Evolutionary conservation across 2,329 filamentous ascomycete species (phyloP).

Genomic region (Lecanicillium sp.): DNA sequence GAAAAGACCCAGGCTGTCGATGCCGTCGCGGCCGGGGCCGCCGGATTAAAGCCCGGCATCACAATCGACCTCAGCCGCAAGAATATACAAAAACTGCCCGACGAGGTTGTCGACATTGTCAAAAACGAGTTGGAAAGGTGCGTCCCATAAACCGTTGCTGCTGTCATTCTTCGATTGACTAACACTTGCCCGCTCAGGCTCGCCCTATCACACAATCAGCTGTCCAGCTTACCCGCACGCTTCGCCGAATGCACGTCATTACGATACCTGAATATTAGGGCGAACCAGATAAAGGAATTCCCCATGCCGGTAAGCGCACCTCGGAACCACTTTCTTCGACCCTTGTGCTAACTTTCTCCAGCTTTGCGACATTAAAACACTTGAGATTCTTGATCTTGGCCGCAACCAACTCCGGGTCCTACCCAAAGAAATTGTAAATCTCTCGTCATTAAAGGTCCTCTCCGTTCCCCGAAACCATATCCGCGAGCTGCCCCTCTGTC

Average conservation of each 20-base stretch:
- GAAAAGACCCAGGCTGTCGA: constrained; percentile 57
- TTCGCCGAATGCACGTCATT: constrained; percentile 71
- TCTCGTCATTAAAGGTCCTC: constrained; percentile 82
- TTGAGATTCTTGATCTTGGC: constrained; percentile 90
- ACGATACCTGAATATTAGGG: constrained; percentile 73
- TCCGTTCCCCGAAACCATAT: constrained; percentile 84
- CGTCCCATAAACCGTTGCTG: constrained; percentile 14
- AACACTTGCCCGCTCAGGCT: constrained; percentile 48
- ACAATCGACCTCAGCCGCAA: constrained; percentile 74
- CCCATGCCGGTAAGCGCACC: constrained; percentile 41
- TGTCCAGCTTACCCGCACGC: constrained; percentile 60
- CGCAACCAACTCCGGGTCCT: constrained; percentile 75
- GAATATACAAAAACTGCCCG: constrained; percentile 62
- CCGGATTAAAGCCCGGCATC: constrained; percentile 58
- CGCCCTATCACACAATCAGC: constrained; percentile 72
- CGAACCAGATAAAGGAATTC: constrained; percentile 63
- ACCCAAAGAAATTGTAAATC: constrained; percentile 69
- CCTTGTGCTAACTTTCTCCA: constrained; percentile 29
- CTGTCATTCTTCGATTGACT: constrained; percentile 2
- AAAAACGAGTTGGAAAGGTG: constrained; percentile 68
- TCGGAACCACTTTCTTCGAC: constrained; percentile 9
- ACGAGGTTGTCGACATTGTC: constrained; percentile 68
- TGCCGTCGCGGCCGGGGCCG: constrained; percentile 47
- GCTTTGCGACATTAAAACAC: constrained; percentile 77
- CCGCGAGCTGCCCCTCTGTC: constrained; percentile 70